Conservation (phyloP, 1,284 basidiomycete genomes). For the Nidula niveotomentosa region DNA sequence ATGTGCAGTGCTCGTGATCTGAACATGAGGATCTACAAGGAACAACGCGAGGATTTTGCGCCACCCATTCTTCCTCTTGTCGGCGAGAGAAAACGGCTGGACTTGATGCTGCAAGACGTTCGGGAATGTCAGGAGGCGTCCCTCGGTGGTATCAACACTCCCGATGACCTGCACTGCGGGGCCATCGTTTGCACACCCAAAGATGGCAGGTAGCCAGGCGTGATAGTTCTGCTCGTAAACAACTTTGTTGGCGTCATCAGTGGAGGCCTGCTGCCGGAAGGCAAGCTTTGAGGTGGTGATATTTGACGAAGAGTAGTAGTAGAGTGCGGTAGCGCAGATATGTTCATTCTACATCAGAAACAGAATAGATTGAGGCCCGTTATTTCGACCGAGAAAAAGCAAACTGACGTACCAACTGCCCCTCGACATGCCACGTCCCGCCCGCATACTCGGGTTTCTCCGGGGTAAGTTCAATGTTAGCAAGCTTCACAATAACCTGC, state of each 20-base stretch:
- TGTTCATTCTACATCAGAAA: constrained; percentile 28
- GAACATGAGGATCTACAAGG: constrained; percentile 45
- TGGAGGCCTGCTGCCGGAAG: constrained; percentile 20
- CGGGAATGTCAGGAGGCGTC: constrained; percentile 40
- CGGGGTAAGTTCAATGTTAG: constrained; percentile 47
- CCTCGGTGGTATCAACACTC: constrained; percentile 29
- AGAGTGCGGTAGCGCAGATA: constrained; percentile 40
- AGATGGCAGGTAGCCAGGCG: constrained; percentile 26
- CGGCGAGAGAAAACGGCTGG: constrained; percentile 37
- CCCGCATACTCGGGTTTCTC: constrained; percentile 35
- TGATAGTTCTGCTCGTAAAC: constrained; percentile 22
- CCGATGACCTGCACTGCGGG: constrained; percentile 31
- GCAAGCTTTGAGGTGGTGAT: constrained; percentile 24
- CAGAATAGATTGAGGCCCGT: neutral
- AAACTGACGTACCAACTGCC: constrained; percentile 23
- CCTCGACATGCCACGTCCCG: constrained; percentile 38
- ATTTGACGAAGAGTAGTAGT: constrained; percentile 28
- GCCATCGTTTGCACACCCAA: constrained; percentile 17
- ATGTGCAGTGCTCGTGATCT: constrained; percentile 38
- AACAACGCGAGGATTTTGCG: constrained; percentile 49
- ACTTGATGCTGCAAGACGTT: constrained; percentile 47
- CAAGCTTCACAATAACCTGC: constrained; percentile 52
- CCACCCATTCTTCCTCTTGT: constrained; percentile 41
- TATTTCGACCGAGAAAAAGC: neutral
- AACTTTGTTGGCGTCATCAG: constrained; percentile 6